Conservation (phyloP, 2,329 filamentous ascomycete genomes). For the Hysterium pulicare region DNA sequence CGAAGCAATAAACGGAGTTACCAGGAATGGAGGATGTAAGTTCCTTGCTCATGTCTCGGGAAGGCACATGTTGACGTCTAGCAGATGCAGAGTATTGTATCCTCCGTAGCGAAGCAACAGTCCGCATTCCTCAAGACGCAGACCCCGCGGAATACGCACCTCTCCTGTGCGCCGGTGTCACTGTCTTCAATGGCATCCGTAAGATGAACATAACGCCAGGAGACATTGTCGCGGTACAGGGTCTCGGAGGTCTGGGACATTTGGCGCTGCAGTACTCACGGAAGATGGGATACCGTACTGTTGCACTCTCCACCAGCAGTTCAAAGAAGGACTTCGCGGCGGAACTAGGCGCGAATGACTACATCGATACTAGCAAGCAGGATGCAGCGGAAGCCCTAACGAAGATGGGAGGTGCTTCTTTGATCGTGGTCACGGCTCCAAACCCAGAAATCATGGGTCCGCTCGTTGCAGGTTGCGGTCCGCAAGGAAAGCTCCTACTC, state of each 20-base stretch:
- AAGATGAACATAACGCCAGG: conserved; percentile 47
- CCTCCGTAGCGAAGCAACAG: conserved; percentile 59
- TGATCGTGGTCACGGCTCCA: conserved; percentile 63
- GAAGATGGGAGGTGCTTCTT: conserved; percentile 59
- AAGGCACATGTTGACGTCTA: neutral
- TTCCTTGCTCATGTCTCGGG: conserved; percentile 1
- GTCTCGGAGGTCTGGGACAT: conserved; percentile 53
- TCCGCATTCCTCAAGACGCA: conserved; percentile 48
- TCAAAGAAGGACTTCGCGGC: conserved; percentile 54
- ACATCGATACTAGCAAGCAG: conserved; percentile 52
- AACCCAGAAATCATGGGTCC: conserved; percentile 54
- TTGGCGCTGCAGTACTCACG: conserved; percentile 52
- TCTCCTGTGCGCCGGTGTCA: conserved; percentile 49
- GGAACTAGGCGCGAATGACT: conserved; percentile 56
- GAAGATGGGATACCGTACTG: conserved; percentile 52
- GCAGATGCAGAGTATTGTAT: conserved; percentile 58
- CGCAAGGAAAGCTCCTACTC: conserved; percentile 58
- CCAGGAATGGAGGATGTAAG: conserved; percentile 62
- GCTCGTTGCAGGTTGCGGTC: conserved; percentile 53
- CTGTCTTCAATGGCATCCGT: conserved; percentile 52
- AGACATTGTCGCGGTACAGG: conserved; percentile 50
- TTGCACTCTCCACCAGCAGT: conserved; percentile 49
- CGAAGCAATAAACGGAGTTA: conserved; percentile 61
- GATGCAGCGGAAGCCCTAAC: conserved; percentile 50
- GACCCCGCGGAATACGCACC: conserved; percentile 46